Evolutionary conservation across 139 green algal species (phyloP).

Genomic region (Chlorella vulgaris): DNA sequence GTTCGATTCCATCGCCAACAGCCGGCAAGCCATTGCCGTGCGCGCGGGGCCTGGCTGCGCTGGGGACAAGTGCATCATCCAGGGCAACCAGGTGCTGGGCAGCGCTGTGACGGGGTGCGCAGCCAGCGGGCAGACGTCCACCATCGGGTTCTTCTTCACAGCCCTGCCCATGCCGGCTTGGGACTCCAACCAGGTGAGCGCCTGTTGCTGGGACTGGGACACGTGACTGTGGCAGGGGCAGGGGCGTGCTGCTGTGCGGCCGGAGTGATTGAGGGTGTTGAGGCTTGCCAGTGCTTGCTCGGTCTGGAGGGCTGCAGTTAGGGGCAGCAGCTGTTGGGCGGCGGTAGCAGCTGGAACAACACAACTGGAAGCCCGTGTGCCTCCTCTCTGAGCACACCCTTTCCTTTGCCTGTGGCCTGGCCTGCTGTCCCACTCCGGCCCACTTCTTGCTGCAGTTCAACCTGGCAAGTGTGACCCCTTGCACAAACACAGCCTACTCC

Average conservation of each 20-base stretch:
- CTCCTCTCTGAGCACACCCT: no score
- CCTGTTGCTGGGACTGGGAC: no score
- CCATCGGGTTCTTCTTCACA: slow-evolving; percentile 9
- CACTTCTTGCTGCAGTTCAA: slow-evolving; percentile 22
- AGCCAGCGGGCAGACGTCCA: background rate
- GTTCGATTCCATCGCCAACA: slow-evolving; percentile 37
- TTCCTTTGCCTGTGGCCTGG: no score
- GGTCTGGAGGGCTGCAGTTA: no score
- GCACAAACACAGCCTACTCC: slow-evolving; percentile 5
- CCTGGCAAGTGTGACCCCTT: slow-evolving; percentile 16
- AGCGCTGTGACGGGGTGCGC: slow-evolving; percentile 18
- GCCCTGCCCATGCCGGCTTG: slow-evolving; percentile 7
- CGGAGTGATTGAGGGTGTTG: no score
- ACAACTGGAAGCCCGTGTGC: no score
- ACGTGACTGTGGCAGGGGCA: background rate
- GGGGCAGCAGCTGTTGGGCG: no score
- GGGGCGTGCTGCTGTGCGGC: no score
- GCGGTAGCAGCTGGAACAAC: no score
- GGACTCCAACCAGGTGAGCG: slow-evolving; percentile 33
- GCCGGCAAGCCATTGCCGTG: background rate
- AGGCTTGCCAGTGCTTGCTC: no score
- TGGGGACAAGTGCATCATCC: slow-evolving; percentile 3
- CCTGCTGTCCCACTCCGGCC: no score
- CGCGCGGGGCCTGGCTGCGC: background rate
- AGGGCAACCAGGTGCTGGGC: slow-evolving; percentile 38